Base-by-base conservation (phyloP, 768 basidiomycete genomes). In the Mrakia frigida region DNA sequence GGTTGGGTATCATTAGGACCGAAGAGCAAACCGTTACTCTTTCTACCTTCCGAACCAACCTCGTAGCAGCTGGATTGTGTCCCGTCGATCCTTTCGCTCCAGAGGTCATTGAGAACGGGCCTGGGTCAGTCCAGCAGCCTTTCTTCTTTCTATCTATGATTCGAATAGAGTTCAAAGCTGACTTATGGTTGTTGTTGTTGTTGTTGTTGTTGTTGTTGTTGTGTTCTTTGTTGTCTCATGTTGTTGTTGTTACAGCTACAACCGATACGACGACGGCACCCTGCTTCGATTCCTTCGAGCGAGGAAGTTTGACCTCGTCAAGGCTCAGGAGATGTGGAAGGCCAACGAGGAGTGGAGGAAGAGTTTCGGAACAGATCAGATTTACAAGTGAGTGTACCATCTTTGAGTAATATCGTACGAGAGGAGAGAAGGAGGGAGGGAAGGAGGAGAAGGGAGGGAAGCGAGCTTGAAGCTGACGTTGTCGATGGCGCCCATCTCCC, bases 291-390 rank as follows among this genome's bases (percentile, higher is more conserved):
- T 96, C 85, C 85, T 98, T 77, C 88, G 97, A 50, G 97, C 96
- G 9, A 87, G 97, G 79, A 94, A 91, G 84, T 99, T 98, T 79
- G 94, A 98, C 85, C 83, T 96, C 13, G 83, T 82, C 61, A 89
- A 89, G 82, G 87, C 94, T 14, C 96, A 93, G 85, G 84, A 85
- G 80, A 99, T 98, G 96, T 85, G 96, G 79, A 81, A 90, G 76
- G 84, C 86, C 56, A 89, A 88, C 72, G 94, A 98, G 84, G 85
- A 94, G 80, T 99, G 96, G 96, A 88, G 96, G 83, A 90, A 89
- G 82, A 89, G 92, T 1, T 93, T 91, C 82, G 82, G 82, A 5
- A 80, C 83, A 28, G 89, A 88, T 46, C 83, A 82, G 52, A 80
- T 84, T 21, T 70, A 61, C 43, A 60, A 73, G 74, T 74, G 6